A percentile compares a stretch with the other conserved stretches of the same genome.
These are phyloP conservation scores for Sclerotinia glacialis DNA, from an alignment of 2,329 filamentous ascomycete species.

Conservation along the genomic window DNA sequence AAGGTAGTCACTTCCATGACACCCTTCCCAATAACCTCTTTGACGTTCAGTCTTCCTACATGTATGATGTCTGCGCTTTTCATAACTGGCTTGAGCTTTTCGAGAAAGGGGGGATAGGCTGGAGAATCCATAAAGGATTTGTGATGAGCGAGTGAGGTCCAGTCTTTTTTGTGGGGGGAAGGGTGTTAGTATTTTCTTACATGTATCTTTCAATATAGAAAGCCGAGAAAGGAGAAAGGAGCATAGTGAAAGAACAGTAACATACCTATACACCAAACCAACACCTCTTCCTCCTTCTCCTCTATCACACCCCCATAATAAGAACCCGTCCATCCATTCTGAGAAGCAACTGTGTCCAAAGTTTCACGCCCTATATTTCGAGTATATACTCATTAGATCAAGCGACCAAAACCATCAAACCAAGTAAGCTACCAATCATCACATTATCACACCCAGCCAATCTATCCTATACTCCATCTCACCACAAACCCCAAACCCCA, in stretches of 20 bases:
- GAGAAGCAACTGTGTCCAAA: neutral
- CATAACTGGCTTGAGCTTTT: conserved; percentile 21
- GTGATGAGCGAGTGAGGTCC: conserved; percentile 44
- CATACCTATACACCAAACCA: conserved; percentile 18
- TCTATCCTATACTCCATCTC: neutral
- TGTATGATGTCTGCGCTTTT: conserved; percentile 27
- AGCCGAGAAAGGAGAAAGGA: neutral
- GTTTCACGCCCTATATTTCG: neutral
- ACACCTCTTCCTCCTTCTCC: neutral
- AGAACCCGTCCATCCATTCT: conserved; percentile 12
- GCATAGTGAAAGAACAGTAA: neutral
- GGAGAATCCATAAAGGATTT: conserved; percentile 42
- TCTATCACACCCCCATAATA: conserved; percentile 4
- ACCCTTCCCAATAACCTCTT: neutral
- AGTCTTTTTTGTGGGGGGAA: conserved; percentile 34
- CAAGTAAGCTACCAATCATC: too few relatives aligned
- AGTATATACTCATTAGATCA: neutral
- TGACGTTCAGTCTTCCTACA: conserved; percentile 3
- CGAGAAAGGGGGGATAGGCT: conserved; percentile 42
- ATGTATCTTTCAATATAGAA: neutral
- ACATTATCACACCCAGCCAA: neutral
- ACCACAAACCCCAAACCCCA: too few relatives aligned
- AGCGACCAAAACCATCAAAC: too few relatives aligned
- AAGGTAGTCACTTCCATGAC: conserved; percentile 31
- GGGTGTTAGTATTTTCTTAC: too few relatives aligned